Percentiles rank a stretch among this genome's conserved stretches.
Conservation (phyloP, 805 yeast species). For the Lipomyces mesembrius region DNA sequence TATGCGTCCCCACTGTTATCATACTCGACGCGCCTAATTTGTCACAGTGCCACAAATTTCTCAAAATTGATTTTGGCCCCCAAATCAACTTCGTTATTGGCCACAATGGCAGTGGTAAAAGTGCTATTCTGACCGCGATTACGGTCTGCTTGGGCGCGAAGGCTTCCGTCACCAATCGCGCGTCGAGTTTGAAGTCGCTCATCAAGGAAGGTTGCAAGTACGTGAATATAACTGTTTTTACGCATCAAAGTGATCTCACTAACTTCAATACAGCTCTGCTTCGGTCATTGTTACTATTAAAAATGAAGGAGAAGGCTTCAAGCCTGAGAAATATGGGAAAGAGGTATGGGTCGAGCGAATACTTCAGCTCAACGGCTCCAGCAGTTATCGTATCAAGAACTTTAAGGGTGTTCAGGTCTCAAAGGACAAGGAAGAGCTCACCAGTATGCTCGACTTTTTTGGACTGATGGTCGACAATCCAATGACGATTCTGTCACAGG, state of each 20-base stretch:
- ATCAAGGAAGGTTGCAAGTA: conserved; percentile 75
- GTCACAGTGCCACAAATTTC: conserved; percentile 74
- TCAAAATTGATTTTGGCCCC: conserved; percentile 77
- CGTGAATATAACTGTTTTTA: not conserved
- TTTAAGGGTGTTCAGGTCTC: conserved; percentile 59
- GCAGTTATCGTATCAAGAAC: conserved; percentile 60
- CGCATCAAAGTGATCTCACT: not conserved
- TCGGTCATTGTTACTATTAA: conserved; percentile 66
- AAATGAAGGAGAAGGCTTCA: conserved; percentile 70
- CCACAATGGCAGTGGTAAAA: conserved; percentile 95
- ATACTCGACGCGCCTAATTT: conserved; percentile 12
- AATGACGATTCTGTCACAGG: conserved; percentile 89
- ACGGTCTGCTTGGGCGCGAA: conserved; percentile 87
- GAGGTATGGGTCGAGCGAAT: conserved; percentile 72
- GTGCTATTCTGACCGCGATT: conserved; percentile 89
- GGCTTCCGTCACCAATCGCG: conserved; percentile 86
- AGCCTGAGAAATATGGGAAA: conserved; percentile 68
- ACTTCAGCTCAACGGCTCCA: conserved; percentile 57
- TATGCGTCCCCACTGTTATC: conserved; percentile 37
- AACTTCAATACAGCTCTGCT: conserved; percentile 47
- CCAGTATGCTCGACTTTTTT: conserved; percentile 68
- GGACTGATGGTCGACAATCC: conserved; percentile 87
- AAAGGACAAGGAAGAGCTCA: conserved; percentile 66
- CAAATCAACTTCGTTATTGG: conserved; percentile 89
- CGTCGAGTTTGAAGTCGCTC: conserved; percentile 66